Percentiles rank a stretch among this genome's conserved stretches.
These are phyloP conservation scores for Helicocarpus griseus DNA, from an alignment of 2,329 filamentous ascomycete genomes.

Conservation along the genomic window DNA sequence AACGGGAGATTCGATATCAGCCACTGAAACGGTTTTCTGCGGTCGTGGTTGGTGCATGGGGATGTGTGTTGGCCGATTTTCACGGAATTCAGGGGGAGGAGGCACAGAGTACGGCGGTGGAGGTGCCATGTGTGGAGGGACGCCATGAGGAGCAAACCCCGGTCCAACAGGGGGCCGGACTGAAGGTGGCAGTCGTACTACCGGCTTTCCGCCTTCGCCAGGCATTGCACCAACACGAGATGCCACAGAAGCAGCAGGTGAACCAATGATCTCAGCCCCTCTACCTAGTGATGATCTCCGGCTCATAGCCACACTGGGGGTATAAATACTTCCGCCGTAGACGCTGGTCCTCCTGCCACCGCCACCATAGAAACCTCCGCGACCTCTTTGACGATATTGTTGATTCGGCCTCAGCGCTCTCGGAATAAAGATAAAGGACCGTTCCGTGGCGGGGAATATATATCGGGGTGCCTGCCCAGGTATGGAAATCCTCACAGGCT, in stretches of 20 bases:
- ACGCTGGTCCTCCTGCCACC: constrained; percentile 70
- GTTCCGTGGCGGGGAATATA: constrained; percentile 79
- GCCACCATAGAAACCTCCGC: constrained; percentile 54
- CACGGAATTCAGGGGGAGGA: constrained; percentile 47
- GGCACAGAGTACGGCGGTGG: constrained; percentile 44
- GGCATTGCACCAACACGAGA: constrained; percentile 53
- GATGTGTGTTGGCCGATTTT: constrained; percentile 50
- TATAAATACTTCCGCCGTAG: constrained; percentile 71
- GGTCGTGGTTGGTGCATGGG: constrained; percentile 92
- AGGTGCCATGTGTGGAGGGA: neutral
- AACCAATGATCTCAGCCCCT: constrained; percentile 64
- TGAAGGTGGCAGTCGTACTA: constrained; percentile 72
- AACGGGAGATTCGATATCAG: constrained; percentile 79
- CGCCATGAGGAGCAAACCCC: constrained; percentile 11
- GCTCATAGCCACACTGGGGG: constrained; percentile 79
- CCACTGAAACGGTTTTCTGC: constrained; percentile 87
- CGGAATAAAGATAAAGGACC: constrained; percentile 97
- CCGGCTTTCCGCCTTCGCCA: constrained; percentile 55
- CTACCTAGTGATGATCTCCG: constrained; percentile 70
- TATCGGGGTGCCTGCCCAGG: constrained; percentile 72
- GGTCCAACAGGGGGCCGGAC: constrained; percentile 23
- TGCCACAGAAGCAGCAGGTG: constrained; percentile 68
- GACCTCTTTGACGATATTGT: constrained; percentile 59
- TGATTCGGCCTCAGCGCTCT: constrained; percentile 88
- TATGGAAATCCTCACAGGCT: constrained; percentile 87